Conservation (phyloP, 768 basidiomycete genomes). For the Rickenella mellea region DNA sequence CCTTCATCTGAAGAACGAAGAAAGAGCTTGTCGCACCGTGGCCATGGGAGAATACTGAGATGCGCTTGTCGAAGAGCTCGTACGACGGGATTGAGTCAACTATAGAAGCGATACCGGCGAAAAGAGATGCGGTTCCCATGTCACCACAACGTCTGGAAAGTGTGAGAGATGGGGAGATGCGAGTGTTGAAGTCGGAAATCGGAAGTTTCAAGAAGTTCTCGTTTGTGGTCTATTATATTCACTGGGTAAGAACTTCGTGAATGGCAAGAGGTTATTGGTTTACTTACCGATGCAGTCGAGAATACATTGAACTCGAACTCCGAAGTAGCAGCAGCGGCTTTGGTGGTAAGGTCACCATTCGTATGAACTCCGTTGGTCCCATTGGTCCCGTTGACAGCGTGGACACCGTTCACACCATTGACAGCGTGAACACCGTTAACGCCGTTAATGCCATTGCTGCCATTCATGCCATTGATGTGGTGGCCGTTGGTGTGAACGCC, state of each 20-base stretch:
- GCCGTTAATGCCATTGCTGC: too few relatives aligned
- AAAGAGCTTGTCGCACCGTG: constrained; percentile 92
- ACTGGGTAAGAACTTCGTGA: too few relatives aligned
- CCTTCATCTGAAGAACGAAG: constrained; percentile 82
- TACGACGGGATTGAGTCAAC: constrained; percentile 63
- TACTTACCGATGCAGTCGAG: constrained; percentile 75
- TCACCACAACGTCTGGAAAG: constrained; percentile 90
- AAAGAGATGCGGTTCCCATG: constrained; percentile 97
- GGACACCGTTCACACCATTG: too few relatives aligned
- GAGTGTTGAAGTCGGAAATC: constrained; percentile 63
- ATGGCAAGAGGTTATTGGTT: constrained; percentile 80
- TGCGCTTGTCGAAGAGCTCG: constrained; percentile 69
- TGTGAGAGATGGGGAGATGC: constrained; percentile 75
- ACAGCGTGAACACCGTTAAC: too few relatives aligned
- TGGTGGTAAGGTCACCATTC: constrained; percentile 85
- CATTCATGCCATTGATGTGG: background rate
- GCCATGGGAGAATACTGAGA: constrained; percentile 95
- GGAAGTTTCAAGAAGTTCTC: too few relatives aligned
- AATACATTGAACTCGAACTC: too few relatives aligned
- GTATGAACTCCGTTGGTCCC: too few relatives aligned
- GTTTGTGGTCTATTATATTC: too few relatives aligned
- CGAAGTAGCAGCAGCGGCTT: constrained; percentile 59
- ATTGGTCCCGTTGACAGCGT: too few relatives aligned
- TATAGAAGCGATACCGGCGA: constrained; percentile 86
- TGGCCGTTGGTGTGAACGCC: constrained; percentile 42